Conservation (phyloP, 2,329 filamentous ascomycete species). For the Aspergillus viridinutans region DNA sequence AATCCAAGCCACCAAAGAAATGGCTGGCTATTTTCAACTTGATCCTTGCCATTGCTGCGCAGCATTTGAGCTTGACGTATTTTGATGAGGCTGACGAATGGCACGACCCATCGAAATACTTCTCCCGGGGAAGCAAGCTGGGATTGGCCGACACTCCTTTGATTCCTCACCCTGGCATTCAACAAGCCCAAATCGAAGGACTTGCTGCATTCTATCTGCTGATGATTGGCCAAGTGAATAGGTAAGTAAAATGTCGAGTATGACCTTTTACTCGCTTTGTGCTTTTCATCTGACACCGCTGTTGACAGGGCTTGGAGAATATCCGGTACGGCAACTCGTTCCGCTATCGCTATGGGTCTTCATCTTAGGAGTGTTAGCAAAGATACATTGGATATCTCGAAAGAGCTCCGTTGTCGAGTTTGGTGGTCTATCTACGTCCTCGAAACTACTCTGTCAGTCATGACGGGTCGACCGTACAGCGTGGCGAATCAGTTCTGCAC, state of each 20-base stretch:
- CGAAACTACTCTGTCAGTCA: constrained; percentile 35
- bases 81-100: constrained; percentile 27
- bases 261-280: background rate
- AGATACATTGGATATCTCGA: constrained; percentile 31
- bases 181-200: constrained; percentile 38
- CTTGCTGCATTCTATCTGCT: constrained; percentile 35
- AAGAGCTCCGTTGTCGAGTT: constrained; percentile 36
- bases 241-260: constrained; percentile 20
- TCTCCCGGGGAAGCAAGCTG: constrained; percentile 34
- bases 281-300: background rate
- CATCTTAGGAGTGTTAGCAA: constrained; percentile 36
- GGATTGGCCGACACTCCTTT: constrained; percentile 28
- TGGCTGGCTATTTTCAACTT: constrained; percentile 40
- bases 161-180: constrained; percentile 34
- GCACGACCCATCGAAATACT: constrained; percentile 32
- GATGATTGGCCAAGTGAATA: constrained; percentile 35
- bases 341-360: constrained; percentile 36
- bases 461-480: constrained; percentile 38
- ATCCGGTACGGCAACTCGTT: constrained; percentile 35
- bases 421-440: constrained; percentile 41
- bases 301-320: constrained; percentile 35
- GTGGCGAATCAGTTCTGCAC: constrained; percentile 27
- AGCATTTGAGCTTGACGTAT: constrained; percentile 27
- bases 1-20: constrained; percentile 27
- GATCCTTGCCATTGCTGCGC: constrained; percentile 38